Percentiles rank a stretch among this genome's conserved stretches.
Evolutionary conservation across 2,329 filamentous ascomycete species (phyloP).

Genomic region (Fusarium circinatum): DNA sequence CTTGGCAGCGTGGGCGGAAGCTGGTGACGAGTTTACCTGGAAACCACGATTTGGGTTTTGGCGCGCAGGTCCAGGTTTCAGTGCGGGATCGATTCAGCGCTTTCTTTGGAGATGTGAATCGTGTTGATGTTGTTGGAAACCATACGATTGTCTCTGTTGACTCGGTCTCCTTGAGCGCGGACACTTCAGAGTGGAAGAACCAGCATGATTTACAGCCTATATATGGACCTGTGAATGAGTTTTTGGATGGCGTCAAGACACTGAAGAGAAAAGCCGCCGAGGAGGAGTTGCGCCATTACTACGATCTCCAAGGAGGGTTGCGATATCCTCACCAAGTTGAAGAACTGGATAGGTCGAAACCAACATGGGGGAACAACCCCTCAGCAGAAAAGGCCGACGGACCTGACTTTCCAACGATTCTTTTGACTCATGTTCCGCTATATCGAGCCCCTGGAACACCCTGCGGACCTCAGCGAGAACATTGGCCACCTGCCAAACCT

Average conservation of each 20-base stretch:
- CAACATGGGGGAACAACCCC: slow-evolving; percentile 27
- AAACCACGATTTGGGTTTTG: slow-evolving; percentile 95
- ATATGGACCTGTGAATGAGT: slow-evolving; percentile 80
- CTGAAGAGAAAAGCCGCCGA: slow-evolving; percentile 75
- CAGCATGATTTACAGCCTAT: slow-evolving; percentile 68
- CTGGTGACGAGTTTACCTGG: slow-evolving; percentile 88
- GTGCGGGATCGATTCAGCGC: slow-evolving; percentile 86
- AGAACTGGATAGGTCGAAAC: slow-evolving; percentile 61
- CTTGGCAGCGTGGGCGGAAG: slow-evolving; percentile 75
- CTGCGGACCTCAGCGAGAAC: slow-evolving; percentile 88
- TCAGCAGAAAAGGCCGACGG: slow-evolving; percentile 56
- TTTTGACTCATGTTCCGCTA: slow-evolving; percentile 91
- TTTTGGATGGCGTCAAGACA: slow-evolving; percentile 73
- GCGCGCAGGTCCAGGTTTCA: slow-evolving; percentile 80
- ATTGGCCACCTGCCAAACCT: slow-evolving; percentile 76
- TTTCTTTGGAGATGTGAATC: slow-evolving; percentile 91
- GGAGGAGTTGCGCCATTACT: slow-evolving; percentile 73
- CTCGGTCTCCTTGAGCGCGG: slow-evolving; percentile 85
- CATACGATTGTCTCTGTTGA: slow-evolving; percentile 96
- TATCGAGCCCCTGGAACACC: slow-evolving; percentile 85
- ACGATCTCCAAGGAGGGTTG: slow-evolving; percentile 67
- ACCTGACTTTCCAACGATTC: slow-evolving; percentile 82
- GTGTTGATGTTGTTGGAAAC: slow-evolving; percentile 91
- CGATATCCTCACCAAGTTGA: slow-evolving; percentile 69
- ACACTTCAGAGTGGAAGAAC: slow-evolving; percentile 61